Conservation (phyloP, 73 alveolate genomes). For the Paramecium tetraurelia region DNA sequence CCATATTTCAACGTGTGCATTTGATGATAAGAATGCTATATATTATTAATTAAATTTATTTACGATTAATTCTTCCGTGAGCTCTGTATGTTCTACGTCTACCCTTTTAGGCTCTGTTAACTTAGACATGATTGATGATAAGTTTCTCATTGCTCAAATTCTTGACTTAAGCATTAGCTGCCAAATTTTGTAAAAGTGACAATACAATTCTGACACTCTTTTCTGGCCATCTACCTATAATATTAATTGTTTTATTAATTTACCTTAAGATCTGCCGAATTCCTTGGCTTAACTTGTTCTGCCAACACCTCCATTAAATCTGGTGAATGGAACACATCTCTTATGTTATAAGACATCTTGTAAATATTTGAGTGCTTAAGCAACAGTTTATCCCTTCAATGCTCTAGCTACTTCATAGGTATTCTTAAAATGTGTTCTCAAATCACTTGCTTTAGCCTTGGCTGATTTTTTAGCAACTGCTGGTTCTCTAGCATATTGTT, state of each 20-base stretch:
- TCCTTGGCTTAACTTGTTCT: conserved; percentile 91
- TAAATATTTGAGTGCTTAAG: conserved; percentile 87
- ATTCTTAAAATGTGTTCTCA: conserved; percentile 94
- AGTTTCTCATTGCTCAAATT: conserved; percentile 86
- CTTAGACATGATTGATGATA: conserved; percentile 82
- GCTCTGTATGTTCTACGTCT: conserved; percentile 99
- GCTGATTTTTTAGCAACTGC: conserved; percentile 82
- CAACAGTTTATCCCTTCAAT: conserved; percentile 87
- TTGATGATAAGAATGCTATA: conserved; percentile 81
- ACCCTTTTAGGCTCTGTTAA: conserved; percentile 93
- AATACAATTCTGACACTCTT: conserved; percentile 86
- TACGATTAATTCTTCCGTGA: conserved; percentile 95
- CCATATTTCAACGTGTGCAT: conserved; percentile 91
- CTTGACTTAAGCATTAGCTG: conserved; percentile 93
- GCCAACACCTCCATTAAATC: conserved; percentile 89
- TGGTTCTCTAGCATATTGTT: conserved; percentile 81
- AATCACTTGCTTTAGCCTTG: conserved; percentile 86
- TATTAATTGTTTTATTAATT: background rate
- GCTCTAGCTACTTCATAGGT: conserved; percentile 93
- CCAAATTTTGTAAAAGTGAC: conserved; percentile 82
- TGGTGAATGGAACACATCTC: conserved; percentile 89
- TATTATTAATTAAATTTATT: background rate
- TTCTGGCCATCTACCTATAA: conserved; percentile 88
- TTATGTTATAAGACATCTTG: conserved; percentile 93
- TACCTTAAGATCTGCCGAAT: conserved; percentile 83